Evolutionary conservation across 495 filamentous ascomycete species (phyloP).

Genomic region (Chaetomium tenue): DNA sequence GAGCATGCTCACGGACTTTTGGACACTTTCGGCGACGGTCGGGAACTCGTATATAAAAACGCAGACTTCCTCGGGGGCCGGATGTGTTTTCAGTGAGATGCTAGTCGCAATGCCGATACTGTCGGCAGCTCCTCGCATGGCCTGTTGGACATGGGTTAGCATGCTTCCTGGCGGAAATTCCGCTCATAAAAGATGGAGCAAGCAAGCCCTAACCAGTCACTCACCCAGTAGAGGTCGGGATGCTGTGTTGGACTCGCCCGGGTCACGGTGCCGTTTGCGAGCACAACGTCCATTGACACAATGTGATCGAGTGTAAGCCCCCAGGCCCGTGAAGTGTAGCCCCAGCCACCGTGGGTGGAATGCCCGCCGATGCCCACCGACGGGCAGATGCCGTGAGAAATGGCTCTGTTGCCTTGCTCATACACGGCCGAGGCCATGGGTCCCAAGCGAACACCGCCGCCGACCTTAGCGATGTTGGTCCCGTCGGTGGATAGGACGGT

Average conservation of each 20-base stretch:
- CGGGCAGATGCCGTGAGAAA: slow-evolving; percentile 64
- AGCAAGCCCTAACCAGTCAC: slow-evolving; percentile 9
- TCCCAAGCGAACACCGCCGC: slow-evolving; percentile 58
- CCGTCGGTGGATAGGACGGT: slow-evolving; percentile 29
- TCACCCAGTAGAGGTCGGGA: slow-evolving; percentile 53
- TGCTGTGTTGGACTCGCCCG: slow-evolving; percentile 39
- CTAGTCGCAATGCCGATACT: slow-evolving; percentile 57
- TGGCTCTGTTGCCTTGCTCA: slow-evolving; percentile 51
- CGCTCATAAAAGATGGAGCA: neutral
- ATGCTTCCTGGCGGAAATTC: neutral
- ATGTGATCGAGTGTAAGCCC: slow-evolving; percentile 66
- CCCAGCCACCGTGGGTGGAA: slow-evolving; percentile 66
- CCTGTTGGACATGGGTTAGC: slow-evolving; percentile 29
- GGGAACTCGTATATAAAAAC: slow-evolving; percentile 33
- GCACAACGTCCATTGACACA: slow-evolving; percentile 59
- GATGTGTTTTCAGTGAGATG: slow-evolving; percentile 53
- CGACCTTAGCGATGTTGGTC: slow-evolving; percentile 51
- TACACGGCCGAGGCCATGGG: slow-evolving; percentile 56
- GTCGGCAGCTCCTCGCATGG: slow-evolving; percentile 58
- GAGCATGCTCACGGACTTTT: slow-evolving; percentile 4
- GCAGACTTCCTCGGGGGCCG: slow-evolving; percentile 49
- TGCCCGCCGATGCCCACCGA: slow-evolving; percentile 67
- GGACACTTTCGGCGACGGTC: slow-evolving; percentile 1
- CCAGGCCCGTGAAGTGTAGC: slow-evolving; percentile 60
- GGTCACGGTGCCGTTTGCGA: slow-evolving; percentile 56